Evolutionary conservation across 2,329 filamentous ascomycete genomes (phyloP).

Genomic region (Massarina eburnea): DNA sequence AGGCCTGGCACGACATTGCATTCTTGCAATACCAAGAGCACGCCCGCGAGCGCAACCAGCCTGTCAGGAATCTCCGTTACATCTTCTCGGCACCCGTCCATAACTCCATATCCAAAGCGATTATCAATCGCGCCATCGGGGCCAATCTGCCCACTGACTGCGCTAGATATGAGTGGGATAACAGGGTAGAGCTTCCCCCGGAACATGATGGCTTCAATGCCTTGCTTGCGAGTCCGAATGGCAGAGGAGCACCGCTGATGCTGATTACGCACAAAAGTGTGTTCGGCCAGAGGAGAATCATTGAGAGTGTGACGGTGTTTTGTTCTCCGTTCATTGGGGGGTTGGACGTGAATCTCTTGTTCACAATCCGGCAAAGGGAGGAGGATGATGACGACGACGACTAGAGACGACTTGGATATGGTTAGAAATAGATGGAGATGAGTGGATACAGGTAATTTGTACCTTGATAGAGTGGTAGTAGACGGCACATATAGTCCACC

Average conservation of each 20-base stretch:
- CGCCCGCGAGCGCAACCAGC: neutral
- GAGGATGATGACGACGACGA: no score
- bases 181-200: neutral
- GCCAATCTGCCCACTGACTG: neutral
- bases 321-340: neutral
- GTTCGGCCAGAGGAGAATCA: conserved; percentile 4
- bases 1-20: conserved; percentile 1
- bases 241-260: conserved; percentile 8
- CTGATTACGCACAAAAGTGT: conserved; percentile 9
- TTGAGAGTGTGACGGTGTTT: neutral
- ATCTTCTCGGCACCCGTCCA: neutral
- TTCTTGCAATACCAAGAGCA: neutral
- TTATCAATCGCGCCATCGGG: neutral
- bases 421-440: no score
- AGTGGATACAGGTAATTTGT: no score
- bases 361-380: neutral
- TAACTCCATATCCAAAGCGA: no score
- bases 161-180: neutral
- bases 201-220: neutral
- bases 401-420: no score
- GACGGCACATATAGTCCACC: no score
- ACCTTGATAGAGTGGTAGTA: neutral
- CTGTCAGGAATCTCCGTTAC: neutral
- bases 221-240: conserved; percentile 6
- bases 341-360: neutral